phyloP scores from a whole-genome alignment of 306 rosid species.

The Prunus mira region DNA sequence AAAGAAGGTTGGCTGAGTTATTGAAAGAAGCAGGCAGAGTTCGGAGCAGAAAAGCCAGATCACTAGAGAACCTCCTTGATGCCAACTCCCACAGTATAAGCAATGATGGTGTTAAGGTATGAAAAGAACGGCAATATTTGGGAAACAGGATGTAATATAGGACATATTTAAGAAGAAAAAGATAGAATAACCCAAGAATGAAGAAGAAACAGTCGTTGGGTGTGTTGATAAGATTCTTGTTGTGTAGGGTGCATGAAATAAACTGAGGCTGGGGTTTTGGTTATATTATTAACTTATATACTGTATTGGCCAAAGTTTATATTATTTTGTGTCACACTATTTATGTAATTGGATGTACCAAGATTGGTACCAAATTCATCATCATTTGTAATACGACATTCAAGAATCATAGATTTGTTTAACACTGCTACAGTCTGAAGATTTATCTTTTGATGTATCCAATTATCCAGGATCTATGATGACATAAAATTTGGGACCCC shows the following conservation, averaged over 20 bases:
- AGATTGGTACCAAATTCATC: slow-evolving; percentile 9
- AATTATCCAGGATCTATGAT: not conserved
- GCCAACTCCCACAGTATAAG: slow-evolving; percentile 26
- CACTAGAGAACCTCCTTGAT: slow-evolving; percentile 80
- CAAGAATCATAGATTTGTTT: slow-evolving; percentile 11
- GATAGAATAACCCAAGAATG: slow-evolving; percentile 3
- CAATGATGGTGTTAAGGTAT: slow-evolving; percentile 28
- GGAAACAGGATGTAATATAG: slow-evolving; percentile 13
- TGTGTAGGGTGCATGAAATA: slow-evolving; percentile 25
- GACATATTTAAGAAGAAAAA: slow-evolving; percentile 27
- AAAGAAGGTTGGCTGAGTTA: slow-evolving; percentile 74
- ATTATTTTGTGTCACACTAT: slow-evolving; percentile 26
- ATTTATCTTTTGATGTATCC: not conserved
- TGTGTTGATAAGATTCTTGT: slow-evolving; percentile 19
- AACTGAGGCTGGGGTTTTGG: slow-evolving; percentile 21
- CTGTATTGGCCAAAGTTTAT: slow-evolving; percentile 20
- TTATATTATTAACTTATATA: slow-evolving; percentile 16
- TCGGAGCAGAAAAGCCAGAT: slow-evolving; percentile 58
- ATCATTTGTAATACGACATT: not conserved
- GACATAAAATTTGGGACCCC: not conserved
- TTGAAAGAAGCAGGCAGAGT: slow-evolving; percentile 87
- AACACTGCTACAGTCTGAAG: not conserved
- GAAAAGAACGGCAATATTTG: slow-evolving; percentile 19
- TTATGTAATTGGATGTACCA: slow-evolving; percentile 28
- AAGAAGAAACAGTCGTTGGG: slow-evolving; percentile 1